Evolutionary conservation across 2,329 filamentous ascomycete species (phyloP), one percentile per base, ranked within the genome.

Genomic region (Bimuria novae-zelandiae): DNA sequence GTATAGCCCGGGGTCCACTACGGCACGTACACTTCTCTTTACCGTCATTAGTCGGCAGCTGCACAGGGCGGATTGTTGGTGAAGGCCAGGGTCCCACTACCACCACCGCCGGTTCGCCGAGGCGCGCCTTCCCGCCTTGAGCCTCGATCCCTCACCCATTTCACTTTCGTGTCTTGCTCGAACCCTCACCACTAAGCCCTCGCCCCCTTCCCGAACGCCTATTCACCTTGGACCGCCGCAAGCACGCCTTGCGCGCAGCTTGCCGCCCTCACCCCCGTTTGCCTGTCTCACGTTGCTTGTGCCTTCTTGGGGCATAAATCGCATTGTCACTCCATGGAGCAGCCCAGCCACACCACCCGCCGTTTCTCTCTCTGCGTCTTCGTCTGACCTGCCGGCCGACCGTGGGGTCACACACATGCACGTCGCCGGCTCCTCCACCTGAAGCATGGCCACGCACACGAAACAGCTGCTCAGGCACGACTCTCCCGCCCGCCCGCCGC

Each of bases 331-430:
- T 84, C 82, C 82, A 82, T 84, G 82, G 82, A 82, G 82, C 74
- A 77, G 77, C 76, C 73, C 76, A 75, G 76, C 72, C 71, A 74
- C 70, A 68, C 70, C 74, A 72, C 70, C 71, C 72, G 74, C 75
- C 67, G 62, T 62, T 68, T 74, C 71, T 74, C 77, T 69, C 75
- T 76, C 68, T 76, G 78, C 76, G 78, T 78, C 76, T 77, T 77
- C 72, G 82, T 83, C 75, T 86, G 83, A 84, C 81, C 77, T 77
- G 73, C 72, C 76, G 72, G 75, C 75, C 73, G 77, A 79, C 79
- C 78, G 78, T 79, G 77, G 78, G 76, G 76, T 78, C 74, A 72
- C 73, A 72, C 73, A 62, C 61, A 71, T 69, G 69, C 70, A 65
- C 64, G 47, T 52, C 60, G 63, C 60, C 60, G 58, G 54, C 51